Evolutionary conservation across 768 basidiomycete genomes (phyloP).

Genomic region (Rhodotorula kratochvilovae): DNA sequence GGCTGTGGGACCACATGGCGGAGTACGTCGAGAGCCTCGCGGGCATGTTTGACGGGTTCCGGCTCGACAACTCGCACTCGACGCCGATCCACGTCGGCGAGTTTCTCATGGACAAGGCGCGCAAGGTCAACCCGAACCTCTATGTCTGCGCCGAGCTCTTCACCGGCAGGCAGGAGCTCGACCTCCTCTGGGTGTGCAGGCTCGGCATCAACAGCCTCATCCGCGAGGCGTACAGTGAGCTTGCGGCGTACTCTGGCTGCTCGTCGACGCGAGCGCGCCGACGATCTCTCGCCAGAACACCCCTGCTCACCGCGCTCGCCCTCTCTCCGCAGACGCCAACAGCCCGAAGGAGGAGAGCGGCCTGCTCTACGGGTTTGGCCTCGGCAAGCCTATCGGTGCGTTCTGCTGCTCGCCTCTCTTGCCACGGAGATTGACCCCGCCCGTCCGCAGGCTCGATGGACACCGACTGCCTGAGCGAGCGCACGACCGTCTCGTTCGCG

Average conservation of each 20-base stretch:
- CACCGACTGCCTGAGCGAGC: slow-evolving; percentile 68
- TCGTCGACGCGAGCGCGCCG: no score
- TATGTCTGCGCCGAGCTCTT: slow-evolving; percentile 97
- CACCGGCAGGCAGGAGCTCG: slow-evolving; percentile 91
- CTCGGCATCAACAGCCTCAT: slow-evolving; percentile 91
- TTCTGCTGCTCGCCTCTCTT: background rate
- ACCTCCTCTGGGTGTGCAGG: slow-evolving; percentile 80
- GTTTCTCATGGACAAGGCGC: slow-evolving; percentile 83
- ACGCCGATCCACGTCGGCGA: slow-evolving; percentile 96
- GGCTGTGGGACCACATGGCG: slow-evolving; percentile 90
- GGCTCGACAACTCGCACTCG: slow-evolving; percentile 97
- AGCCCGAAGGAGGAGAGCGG: slow-evolving; percentile 87
- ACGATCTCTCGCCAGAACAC: no score
- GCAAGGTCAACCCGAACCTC: slow-evolving; percentile 81
- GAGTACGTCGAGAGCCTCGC: slow-evolving; percentile 77
- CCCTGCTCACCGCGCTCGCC: background rate
- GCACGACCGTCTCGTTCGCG: slow-evolving; percentile 71
- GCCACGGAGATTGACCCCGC: background rate
- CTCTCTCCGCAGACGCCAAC: slow-evolving; percentile 43
- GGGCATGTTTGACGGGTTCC: slow-evolving; percentile 83
- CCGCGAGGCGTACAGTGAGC: slow-evolving; percentile 87
- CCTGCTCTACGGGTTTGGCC: slow-evolving; percentile 78
- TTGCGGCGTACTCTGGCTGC: background rate
- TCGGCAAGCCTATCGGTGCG: slow-evolving; percentile 86
- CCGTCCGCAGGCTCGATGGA: slow-evolving; percentile 77